phyloP scores from a whole-genome alignment of 2,329 filamentous ascomycete genomes.

The Colletotrichum lupini region DNA sequence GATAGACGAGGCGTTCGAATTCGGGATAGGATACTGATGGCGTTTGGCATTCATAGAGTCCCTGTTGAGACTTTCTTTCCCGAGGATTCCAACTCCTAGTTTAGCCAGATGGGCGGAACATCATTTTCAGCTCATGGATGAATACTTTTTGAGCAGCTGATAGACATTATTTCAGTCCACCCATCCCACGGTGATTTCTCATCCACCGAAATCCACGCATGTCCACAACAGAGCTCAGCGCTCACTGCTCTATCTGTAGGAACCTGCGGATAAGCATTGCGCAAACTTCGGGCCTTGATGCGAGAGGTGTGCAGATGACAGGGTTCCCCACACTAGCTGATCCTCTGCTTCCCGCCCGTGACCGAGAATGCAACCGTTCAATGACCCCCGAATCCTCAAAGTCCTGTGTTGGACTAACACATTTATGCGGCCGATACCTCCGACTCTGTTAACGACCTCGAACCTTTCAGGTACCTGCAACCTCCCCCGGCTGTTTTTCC shows the following conservation, averaged over 20 bases:
- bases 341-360: constrained; percentile 24
- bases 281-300: not conserved
- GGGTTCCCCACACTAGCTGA: constrained; percentile 17
- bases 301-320: constrained; percentile 14
- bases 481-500: not conserved
- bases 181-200: not conserved
- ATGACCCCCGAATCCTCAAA: not conserved
- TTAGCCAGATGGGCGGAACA: not conserved
- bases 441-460: not conserved
- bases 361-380: constrained; percentile 15
- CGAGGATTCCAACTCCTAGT: not conserved
- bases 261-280: not conserved
- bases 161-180: not conserved
- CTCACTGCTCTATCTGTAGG: no score
- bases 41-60: not conserved
- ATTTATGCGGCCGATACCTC: rapidly evolving
- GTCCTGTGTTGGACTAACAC: not conserved
- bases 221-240: not conserved
- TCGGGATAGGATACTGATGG: not conserved
- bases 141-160: not conserved
- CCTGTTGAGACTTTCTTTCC: not conserved
- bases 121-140: not conserved
- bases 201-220: not conserved
- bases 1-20: not conserved
- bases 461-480: not conserved